Base-by-base conservation (phyloP, 2,329 filamentous ascomycete genomes). In the Aspergillus sp. region DNA sequence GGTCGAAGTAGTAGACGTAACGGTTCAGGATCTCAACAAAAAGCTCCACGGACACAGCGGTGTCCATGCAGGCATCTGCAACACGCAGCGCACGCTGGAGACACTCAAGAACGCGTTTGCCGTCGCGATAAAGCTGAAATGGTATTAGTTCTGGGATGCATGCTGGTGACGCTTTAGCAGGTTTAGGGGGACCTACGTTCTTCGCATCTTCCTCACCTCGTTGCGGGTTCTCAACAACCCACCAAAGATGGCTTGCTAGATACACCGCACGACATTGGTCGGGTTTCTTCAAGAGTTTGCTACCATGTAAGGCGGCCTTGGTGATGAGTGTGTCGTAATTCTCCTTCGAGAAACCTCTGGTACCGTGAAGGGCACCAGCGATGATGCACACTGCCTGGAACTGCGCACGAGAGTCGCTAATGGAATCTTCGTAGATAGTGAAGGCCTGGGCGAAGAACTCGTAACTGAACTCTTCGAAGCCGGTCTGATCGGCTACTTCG, bases 1-100 rank as follows among this genome's bases (percentile, higher is more conserved):
- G 93, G 73, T 99, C 94, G 76, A 96, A 99, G 77, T 97, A 99
- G 73, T 99, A 99, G 49, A 97, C 92, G 70, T 99, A 99, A 72
- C 94, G 86, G 72, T 99, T 96, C 51, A 99, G 78, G 58, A 99
- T 99, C 76, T 99, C 94, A 52, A 99, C 93, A 73, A 99, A 99
- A 45, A 99, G 82, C 74, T 99, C 95, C 44, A 99, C 94, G 2
- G 91, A 96, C 3, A 96, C 91, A 6, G 91, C 90, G 7, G 92
- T 94, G 73, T 99, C 95, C 94, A 99, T 99, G 76, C 94, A 99
- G 6, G 94, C 95, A 73, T 99, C 94, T 2, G 94, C 95, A 24
- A 99, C 95, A 33, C 95, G 87, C 9, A 99, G 85, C 10, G 94
- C 94, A 51, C 94, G 88, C 73, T 99, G 94, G 45, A 99, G 80